A percentile compares a stretch with the other conserved stretches of the same genome.
phyloP scores from a whole-genome alignment of 306 rosid genomes.

The Prunus fruticosa region DNA sequence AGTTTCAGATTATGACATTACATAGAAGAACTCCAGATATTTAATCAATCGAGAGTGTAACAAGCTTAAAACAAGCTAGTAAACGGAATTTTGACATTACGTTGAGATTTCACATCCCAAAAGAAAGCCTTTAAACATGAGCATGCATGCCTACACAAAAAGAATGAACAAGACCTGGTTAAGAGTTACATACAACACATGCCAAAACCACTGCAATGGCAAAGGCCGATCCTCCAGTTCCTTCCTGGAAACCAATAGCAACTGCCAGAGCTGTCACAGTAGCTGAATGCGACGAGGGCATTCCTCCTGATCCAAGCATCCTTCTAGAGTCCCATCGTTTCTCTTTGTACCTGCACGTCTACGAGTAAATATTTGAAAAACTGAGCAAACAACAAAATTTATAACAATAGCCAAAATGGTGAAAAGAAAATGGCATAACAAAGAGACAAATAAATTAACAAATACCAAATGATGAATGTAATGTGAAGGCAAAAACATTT shows the following conservation, averaged over 20 bases:
- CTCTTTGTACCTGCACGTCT: conserved; percentile 45
- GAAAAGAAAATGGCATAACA: not conserved
- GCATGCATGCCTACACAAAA: conserved; percentile 15
- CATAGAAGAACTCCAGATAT: not conserved
- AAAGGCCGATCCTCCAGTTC: conserved; percentile 42
- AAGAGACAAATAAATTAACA: not conserved
- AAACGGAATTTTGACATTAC: not conserved
- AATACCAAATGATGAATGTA: not conserved
- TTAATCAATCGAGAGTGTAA: not conserved
- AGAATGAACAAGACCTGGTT: conserved; percentile 46
- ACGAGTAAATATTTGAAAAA: conserved; percentile 9
- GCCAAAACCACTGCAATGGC: conserved; percentile 50
- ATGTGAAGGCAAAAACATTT: too few species aligned
- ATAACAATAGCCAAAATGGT: not conserved
- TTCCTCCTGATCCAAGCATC: conserved; percentile 57
- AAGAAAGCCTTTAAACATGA: not conserved
- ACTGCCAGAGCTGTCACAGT: conserved; percentile 43
- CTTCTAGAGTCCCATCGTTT: conserved; percentile 51
- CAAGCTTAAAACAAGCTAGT: not conserved
- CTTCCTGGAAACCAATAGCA: conserved; percentile 40
- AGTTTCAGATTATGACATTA: not conserved
- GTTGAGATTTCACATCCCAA: not conserved
- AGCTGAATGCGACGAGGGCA: conserved; percentile 53
- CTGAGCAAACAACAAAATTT: not conserved
- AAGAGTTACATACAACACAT: conserved; percentile 47